Base-by-base conservation (phyloP, 169 alveolate genomes). In the Plasmodium chabaudi region DNA sequence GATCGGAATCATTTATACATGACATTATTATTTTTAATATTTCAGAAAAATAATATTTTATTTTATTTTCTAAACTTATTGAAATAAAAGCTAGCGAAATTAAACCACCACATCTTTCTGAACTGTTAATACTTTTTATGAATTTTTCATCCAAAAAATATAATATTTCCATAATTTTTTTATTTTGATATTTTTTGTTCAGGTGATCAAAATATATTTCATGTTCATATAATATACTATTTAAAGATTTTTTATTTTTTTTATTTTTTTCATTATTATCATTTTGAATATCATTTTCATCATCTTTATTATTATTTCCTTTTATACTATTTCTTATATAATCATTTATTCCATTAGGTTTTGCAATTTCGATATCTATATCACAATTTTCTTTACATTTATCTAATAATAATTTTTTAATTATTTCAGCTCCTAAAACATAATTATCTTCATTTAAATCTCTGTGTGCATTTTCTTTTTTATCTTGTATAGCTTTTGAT, bases 1-100 rank as follows among this genome's bases (percentile, higher is more conserved):
- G 53, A 60, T 94, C 96, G 13, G 91, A 94, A 74, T 94, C 96
- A 17, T 46, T 67, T n/a, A 79, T 47, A 55, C 89, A 79, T 21
- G 84, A 79, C 1, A 79, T 56, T 15, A 79, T 79, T 15, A 79
- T 42, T 25, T 68, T 65, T 71, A 79, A 79, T 17, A 79, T 79
- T 13, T 56, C 65, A 0, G 89, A 42, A 59, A 79, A 79, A 44
- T 79, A 79, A 79, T 51, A 79, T 53, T 79, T 65, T 46, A 79
- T 79, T 79, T 79, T 69, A 34, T 39, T 47, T 34, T 79, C 68
- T 25, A 79, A 49, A 65, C 84, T 79, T 56, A 79, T 79, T 0
- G 89, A 64, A 27, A 79, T 79, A 70, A 79, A 79, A 21, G 89
- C 89, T 47, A 79, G 68, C 46, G 89, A 56, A 34, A 79, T 79